Evolutionary conservation across 345 rosid species (phyloP), one percentile per base, ranked within the genome.

Genomic region (Salix viminalis): DNA sequence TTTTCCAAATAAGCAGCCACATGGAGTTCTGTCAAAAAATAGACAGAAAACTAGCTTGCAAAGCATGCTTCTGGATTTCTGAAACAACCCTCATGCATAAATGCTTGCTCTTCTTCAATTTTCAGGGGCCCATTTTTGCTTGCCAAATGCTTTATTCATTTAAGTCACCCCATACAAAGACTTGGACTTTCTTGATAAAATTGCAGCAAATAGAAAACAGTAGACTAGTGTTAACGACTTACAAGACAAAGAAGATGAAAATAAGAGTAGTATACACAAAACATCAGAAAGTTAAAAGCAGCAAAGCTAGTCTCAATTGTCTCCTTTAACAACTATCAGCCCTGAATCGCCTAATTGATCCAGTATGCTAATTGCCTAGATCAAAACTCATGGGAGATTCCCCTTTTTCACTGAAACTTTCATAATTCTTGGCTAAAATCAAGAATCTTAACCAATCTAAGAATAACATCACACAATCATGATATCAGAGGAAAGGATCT

Each of bases 401-500:
- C 39, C 10, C 64, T 1, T 39, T 58, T 41, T 37, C 39, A 28
- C 66, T n/a, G 30, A 74, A 41, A 74, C 21, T 37, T 19, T n/a
- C 76, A 34, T 37, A 58, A 23, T n/a, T 6, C 46, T 18, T 24
- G 5, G 15, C 15, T n/a, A n/a, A n/a, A 48, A 34, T 2, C 19
- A 60, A 60, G 44, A 37, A 61, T 61, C 24, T 60, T 7, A 41
- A 44, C 23, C 48, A 24, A 73, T 41, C 65, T 18, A 54, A 52
- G 46, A 66, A 44, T 13, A 23, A n/a, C n/a, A 30, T 19, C 50
- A 26, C 23, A 64, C 11, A 44, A 24, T 30, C 5, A 52, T 28
- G 65, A 65, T 34, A 30, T 54, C 46, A 28, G 28, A 37, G 28
- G 60, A 11, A 70, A 19, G 71, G 82, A 79, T 75, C 79, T 79